These are phyloP conservation scores for Fusarium nelsonii DNA, from an alignment of 2,329 filamentous ascomycete species.

Conservation along the genomic window DNA sequence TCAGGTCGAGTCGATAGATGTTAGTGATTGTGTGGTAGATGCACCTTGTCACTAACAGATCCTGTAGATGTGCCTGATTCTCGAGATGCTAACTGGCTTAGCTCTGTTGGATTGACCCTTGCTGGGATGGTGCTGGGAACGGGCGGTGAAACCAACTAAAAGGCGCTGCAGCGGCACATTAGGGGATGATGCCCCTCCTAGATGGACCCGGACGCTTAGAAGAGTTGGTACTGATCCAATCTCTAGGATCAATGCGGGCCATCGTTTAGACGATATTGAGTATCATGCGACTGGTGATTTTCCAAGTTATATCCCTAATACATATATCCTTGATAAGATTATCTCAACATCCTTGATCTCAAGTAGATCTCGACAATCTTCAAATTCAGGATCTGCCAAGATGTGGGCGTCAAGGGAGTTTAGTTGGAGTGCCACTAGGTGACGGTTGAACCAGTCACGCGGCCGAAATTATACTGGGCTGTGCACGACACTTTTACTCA, in stretches of 20 bases:
- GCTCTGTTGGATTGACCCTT: constrained; percentile 20
- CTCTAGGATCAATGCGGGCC: constrained; percentile 18
- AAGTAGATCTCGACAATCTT: constrained; percentile 1
- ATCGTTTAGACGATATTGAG: constrained; percentile 5
- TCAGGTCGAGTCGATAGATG: constrained; percentile 27
- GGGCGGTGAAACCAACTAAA: constrained; percentile 41
- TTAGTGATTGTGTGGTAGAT: constrained; percentile 18
- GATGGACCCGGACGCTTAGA: constrained; percentile 18
- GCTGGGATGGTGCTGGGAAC: constrained; percentile 30
- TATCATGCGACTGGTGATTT: not conserved
- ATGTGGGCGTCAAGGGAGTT: constrained; percentile 21
- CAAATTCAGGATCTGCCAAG: constrained; percentile 27
- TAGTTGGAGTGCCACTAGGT: constrained; percentile 27
- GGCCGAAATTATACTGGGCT: constrained; percentile 25
- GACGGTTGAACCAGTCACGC: constrained; percentile 20
- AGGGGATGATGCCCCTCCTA: constrained; percentile 39
- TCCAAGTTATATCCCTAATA: not conserved
- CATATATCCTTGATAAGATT: not conserved
- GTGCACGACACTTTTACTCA: constrained; percentile 12
- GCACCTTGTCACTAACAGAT: constrained; percentile 26
- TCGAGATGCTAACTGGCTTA: constrained; percentile 22
- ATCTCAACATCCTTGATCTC: not conserved
- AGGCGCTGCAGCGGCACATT: constrained; percentile 29
- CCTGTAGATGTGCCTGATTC: constrained; percentile 2
- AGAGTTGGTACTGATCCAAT: constrained; percentile 20